phyloP scores from a whole-genome alignment of 2,329 filamentous ascomycete genomes.

The Claviceps africana region DNA sequence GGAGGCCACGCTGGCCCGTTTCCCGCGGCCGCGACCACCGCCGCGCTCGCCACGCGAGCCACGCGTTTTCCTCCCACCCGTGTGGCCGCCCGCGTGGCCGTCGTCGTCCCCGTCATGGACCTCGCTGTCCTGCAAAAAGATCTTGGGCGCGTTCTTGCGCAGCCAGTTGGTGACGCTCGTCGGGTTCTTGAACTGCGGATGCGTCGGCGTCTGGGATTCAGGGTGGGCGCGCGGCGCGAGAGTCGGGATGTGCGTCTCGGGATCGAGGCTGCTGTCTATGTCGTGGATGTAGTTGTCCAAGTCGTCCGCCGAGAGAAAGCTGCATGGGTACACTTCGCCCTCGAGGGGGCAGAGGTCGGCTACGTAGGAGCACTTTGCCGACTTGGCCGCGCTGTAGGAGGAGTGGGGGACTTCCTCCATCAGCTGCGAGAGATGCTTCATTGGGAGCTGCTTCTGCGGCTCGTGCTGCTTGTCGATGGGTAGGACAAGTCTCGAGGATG shows the following conservation, averaged over 20 bases:
- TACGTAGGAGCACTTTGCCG: conserved; percentile 46
- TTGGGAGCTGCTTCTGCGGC: conserved; percentile 26
- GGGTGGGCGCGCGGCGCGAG: conserved; percentile 36
- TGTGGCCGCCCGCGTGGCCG: conserved; percentile 16
- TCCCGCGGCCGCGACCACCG: conserved; percentile 21
- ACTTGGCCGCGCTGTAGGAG: conserved; percentile 39
- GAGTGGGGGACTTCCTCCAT: conserved; percentile 38
- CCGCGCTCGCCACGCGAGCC: conserved; percentile 17
- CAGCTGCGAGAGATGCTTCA: conserved; percentile 36
- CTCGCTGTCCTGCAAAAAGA: conserved; percentile 63
- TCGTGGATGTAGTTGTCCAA: conserved; percentile 61
- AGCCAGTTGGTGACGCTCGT: conserved; percentile 95
- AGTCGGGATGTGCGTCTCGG: conserved; percentile 30
- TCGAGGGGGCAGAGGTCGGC: conserved; percentile 35
- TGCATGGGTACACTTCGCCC: conserved; percentile 42
- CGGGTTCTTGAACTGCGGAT: conserved; percentile 50
- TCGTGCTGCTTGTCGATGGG: conserved; percentile 21
- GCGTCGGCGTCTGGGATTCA: conserved; percentile 21
- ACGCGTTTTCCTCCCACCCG: conserved; percentile 19
- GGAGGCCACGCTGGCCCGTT: conserved; percentile 17
- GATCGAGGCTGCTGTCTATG: conserved; percentile 39
- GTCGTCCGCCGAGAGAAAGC: conserved; percentile 55
- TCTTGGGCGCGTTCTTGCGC: conserved; percentile 66
- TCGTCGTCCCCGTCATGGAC: conserved; percentile 26
- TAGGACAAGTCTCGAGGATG: conserved; percentile 21